A percentile compares a stretch with the other conserved stretches of the same genome.
Evolutionary conservation across 495 filamentous ascomycete genomes (phyloP).

Genomic region (Neurospora sp.): DNA sequence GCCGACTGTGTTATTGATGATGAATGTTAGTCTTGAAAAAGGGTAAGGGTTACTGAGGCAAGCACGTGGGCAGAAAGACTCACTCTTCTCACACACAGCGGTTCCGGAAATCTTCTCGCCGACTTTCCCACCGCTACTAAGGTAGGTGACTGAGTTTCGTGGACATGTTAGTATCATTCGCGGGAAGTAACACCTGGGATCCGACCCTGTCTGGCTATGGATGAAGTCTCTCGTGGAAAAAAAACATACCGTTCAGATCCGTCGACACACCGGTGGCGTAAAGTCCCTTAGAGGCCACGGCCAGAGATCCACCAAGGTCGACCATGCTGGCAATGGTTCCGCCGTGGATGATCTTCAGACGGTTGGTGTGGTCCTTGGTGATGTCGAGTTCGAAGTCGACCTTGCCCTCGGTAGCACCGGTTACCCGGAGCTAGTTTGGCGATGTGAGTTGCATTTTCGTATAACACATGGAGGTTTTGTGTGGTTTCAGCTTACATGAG

Average conservation of each 20-base stretch:
- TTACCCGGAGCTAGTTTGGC: slow-evolving; percentile 56
- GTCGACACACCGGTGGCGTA: slow-evolving; percentile 89
- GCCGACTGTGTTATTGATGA: slow-evolving; percentile 51
- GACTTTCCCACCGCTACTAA: slow-evolving; percentile 70
- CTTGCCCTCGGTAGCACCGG: slow-evolving; percentile 59
- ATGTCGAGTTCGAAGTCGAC: slow-evolving; percentile 87
- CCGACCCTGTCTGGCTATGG: not conserved
- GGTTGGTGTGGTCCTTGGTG: slow-evolving; percentile 82
- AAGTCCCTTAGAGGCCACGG: slow-evolving; percentile 81
- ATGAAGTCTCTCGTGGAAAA: not conserved
- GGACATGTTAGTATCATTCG: not conserved
- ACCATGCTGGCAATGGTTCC: slow-evolving; percentile 95
- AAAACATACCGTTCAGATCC: slow-evolving; percentile 65
- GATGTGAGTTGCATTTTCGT: not conserved
- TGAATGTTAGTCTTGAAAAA: not conserved
- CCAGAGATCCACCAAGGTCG: slow-evolving; percentile 85
- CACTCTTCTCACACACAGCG: slow-evolving; percentile 79
- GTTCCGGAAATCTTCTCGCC: slow-evolving; percentile 64
- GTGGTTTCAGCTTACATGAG: slow-evolving; percentile 8
- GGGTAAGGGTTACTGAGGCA: too few species aligned
- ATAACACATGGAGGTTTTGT: too few species aligned
- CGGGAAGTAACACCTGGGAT: not conserved
- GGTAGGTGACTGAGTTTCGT: slow-evolving; percentile 64
- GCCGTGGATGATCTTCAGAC: slow-evolving; percentile 82
- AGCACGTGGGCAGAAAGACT: slow-evolving; percentile 5